A percentile compares a stretch with the other conserved stretches of the same genome.
phyloP scores from a whole-genome alignment of 768 basidiomycete species.

The Mycena metata region DNA sequence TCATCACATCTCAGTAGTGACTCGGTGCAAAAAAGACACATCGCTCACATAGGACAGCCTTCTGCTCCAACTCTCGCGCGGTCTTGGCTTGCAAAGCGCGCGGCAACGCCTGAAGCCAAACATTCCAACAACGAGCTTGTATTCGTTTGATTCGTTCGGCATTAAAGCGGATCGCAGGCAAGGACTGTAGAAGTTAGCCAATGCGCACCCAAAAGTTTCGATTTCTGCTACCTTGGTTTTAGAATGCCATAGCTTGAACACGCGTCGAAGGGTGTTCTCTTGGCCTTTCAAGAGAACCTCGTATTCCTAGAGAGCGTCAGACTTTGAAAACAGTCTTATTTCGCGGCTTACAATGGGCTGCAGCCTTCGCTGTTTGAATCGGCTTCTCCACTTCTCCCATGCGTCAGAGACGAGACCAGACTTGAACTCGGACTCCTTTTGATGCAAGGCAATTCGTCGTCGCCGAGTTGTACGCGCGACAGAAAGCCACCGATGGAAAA shows the following conservation, averaged over 20 bases:
- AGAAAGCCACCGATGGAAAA: slow-evolving; percentile 79
- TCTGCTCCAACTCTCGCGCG: slow-evolving; percentile 73
- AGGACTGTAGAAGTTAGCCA: slow-evolving; percentile 59
- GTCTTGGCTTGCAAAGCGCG: slow-evolving; percentile 72
- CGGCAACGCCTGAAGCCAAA: slow-evolving; percentile 81
- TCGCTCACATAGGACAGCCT: slow-evolving; percentile 69
- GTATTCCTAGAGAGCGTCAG: slow-evolving; percentile 60
- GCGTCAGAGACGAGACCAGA: slow-evolving; percentile 62
- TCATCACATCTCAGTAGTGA: slow-evolving; percentile 28
- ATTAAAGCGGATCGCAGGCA: slow-evolving; percentile 85
- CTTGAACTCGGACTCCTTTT: slow-evolving; percentile 74
- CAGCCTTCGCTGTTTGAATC: slow-evolving; percentile 73
- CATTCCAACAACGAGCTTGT: slow-evolving; percentile 72
- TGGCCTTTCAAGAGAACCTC: slow-evolving; percentile 70
- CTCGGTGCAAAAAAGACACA: slow-evolving; percentile 15
- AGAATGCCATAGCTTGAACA: slow-evolving; percentile 81
- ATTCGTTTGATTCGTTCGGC: slow-evolving; percentile 70
- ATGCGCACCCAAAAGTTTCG: background rate
- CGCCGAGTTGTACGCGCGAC: slow-evolving; percentile 72
- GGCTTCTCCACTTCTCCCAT: slow-evolving; percentile 88
- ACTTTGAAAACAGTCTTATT: slow-evolving; percentile 20
- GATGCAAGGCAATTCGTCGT: slow-evolving; percentile 68
- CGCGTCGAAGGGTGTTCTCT: slow-evolving; percentile 71
- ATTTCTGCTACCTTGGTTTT: slow-evolving; percentile 76
- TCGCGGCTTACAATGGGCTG: slow-evolving; percentile 68